Evolutionary conservation across 1,284 basidiomycete genomes (phyloP), one percentile per base, ranked within the genome.

Genomic region (Inonotus hispidus): DNA sequence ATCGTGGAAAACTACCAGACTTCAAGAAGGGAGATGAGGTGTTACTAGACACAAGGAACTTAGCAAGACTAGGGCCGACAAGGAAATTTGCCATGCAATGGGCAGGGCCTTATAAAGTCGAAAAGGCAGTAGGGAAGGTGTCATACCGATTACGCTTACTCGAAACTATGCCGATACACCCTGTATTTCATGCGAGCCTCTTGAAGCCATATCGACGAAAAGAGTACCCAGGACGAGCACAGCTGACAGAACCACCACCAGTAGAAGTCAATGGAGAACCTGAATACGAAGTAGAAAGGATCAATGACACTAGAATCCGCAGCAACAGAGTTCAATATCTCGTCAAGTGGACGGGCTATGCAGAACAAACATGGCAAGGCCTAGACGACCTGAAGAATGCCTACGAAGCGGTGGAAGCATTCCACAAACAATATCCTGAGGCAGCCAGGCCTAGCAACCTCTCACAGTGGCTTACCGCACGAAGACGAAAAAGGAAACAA

Each of bases 81-180:
- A 71, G 70, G 65, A 77, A 76, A 61, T 65, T 77, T 2, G 70
- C 21, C 2, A 21, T 47, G 19, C 21, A 47, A 27, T 47, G 64
- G 10, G 53, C 70, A 16, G 75, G 77, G 27, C 78, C 75, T 0
- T 80, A 70, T 66, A 58, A 58, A 7, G 68, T 79, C 29, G 50
- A 57, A 1, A 45, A 70, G 37, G 65, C 66, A 19, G 53, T 75
- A 11, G 66, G 69, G n/a, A 43, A 59, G 0, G 49, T 64, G 8
- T 66, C 69, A 1, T 77, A 72, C 61, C 37, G 63, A 45, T 66
- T 77, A 14, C 50, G 72, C 49, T 68, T 79, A 16, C 74, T 77
- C 1, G 19, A 53, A 3, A 35, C 65, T 6, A 58, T 71, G 64
- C 61, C 66, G 8, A 68, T 77, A 2, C 76, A 80, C 62, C 63